Evolutionary conservation across 164 flowering plant species (phyloP), one percentile per base, ranked within the genome.

Genomic region (Annona cherimola): DNA sequence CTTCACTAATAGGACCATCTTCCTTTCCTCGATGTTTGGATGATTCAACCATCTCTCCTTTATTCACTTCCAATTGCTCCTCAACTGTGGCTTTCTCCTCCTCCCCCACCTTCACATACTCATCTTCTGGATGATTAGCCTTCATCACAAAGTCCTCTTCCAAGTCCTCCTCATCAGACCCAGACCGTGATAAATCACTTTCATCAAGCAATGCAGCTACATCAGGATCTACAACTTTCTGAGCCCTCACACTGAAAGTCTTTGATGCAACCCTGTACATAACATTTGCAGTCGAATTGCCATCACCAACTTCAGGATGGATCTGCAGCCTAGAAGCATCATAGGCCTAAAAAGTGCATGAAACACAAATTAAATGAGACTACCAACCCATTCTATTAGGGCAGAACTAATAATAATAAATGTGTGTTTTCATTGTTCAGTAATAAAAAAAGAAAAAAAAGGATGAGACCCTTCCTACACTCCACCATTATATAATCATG

Each of bases 91-190:
- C 67, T 43, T 62, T 75, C 61, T 75, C 82, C 14, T 50, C 61
- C n/a, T 75, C 83, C 69, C 67, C 75, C n/a, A n/a, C n/a, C n/a
- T n/a, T n/a, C n/a, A n/a, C n/a, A n/a, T n/a, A n/a, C n/a, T n/a
- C n/a, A 73, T 75, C 90, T 42, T 82, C 89, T 1, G 74, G 76
- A 71, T 79, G 65, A 79, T 93, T 95, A 9, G 97, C 98, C 65
- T 70, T 81, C 50, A 89, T 75, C 45, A 95, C 88, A 80, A 95
- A 95, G 84, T 93, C 95, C 77, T 95, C 99, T 74, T 95, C 98
- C 82, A 95, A 82, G 55, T 91, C 98, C 79, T 95, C 99, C 50
- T 79, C 83, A 83, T 90, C 97, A 4, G 97, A 95, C 14, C 85
- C 91, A 82, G 86, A 87, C 71, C 83, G 81, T 2, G 92, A 89